Base-by-base conservation (phyloP, 768 basidiomycete species). In the Mycena leptocephala region DNA sequence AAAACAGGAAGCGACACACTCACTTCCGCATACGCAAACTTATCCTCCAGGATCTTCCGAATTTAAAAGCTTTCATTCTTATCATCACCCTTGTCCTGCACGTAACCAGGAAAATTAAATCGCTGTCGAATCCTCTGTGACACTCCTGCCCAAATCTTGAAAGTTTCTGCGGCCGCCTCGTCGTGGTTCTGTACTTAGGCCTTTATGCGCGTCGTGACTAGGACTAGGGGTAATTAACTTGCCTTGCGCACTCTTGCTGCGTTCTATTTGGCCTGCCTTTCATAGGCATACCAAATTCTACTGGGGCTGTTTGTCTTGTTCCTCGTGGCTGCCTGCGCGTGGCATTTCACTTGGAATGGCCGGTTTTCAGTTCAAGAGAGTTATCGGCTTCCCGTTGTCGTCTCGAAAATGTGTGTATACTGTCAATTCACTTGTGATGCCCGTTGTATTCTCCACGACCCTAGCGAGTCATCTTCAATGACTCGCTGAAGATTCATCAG, bases 221-320 rank as follows among this genome's bases (percentile, higher is more conserved):
- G 35, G 58, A n/a, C n/a, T n/a, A n/a, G n/a, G n/a, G 59, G 35
- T 51, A 51, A 51, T 24, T 9, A 61, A 61, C 59, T 39, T 61
- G 39, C 39, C 61, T 63, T 43, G n/a, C 39, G 61, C 35, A 63
- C 61, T 63, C 37, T 63, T 39, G 9, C 61, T 63, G 35, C n/a
- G 39, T 24, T 63, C 39, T 22, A 33, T 65, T 46, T 65, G 28
- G 35, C 35, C 35, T 37, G 35, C 13, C 35, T 37, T 37, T 37
- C 35, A 37, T 37, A 37, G 35, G 48, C n/a, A 24, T 22, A 9
- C n/a, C 48, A 24, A n/a, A n/a, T 51, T 51, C 8, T 51, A 48
- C 64, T 48, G 43, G 64, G 46, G 64, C 46, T 51, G 14, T 65
- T 65, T 35, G 8, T 51, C 43, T 65, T 65, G 43, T 51, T 51